These are phyloP conservation scores for Byssoonygena ceratinophila DNA, from an alignment of 2,329 filamentous ascomycete genomes.

Conservation along the genomic window DNA sequence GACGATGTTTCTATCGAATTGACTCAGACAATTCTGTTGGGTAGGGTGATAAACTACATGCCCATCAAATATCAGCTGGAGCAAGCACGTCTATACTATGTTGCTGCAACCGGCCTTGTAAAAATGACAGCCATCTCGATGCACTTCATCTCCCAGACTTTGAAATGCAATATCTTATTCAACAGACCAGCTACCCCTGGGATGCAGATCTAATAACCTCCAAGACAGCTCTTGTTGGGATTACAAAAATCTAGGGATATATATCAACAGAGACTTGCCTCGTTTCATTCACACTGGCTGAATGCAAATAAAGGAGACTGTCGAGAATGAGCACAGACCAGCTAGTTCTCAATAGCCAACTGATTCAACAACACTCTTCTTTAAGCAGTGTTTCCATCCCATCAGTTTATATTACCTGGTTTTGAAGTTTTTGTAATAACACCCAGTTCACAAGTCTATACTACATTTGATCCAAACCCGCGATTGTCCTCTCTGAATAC, in stretches of 20 bases:
- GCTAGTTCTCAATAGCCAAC: no score
- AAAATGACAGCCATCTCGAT: conserved; percentile 3
- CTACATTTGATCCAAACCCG: conserved; percentile 21
- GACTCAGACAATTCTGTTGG: no score
- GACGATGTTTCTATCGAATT: no score
- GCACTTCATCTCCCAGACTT: conserved; percentile 3
- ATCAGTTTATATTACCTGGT: no score
- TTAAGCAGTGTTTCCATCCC: no score
- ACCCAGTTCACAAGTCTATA: conserved; percentile 9
- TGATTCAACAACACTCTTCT: no score
- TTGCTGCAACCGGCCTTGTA: no score
- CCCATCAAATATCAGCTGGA: no score
- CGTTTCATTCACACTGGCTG: conserved; percentile 9
- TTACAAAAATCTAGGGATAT: conserved; percentile 4
- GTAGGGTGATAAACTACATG: no score
- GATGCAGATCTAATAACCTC: conserved; percentile 15
- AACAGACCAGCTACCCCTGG: conserved; percentile 14
- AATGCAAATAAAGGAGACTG: no score
- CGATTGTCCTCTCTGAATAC: conserved; percentile 84
- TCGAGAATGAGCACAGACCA: no score
- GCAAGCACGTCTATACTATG: no score
- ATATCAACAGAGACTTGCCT: conserved; percentile 13
- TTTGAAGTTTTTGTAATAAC: background rate
- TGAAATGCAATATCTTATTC: conserved; percentile 12
- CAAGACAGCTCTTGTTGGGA: conserved; percentile 8